Evolutionary conservation across 345 rosid genomes (phyloP), one percentile per base, ranked within the genome.

Genomic region (Schrenkiella parvula): DNA sequence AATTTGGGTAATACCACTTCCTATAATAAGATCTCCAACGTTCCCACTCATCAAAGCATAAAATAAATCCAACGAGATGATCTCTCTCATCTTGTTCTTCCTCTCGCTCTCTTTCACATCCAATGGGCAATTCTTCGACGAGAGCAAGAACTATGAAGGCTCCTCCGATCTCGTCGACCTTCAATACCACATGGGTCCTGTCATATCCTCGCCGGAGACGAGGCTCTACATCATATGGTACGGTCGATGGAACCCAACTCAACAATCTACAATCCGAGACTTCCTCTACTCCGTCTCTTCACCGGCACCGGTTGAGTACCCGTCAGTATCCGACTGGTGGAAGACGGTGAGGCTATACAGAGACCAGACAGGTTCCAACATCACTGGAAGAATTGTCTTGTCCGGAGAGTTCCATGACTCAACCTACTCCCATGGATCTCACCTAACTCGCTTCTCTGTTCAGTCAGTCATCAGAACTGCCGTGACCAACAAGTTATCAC

Each of bases 321-420:
- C 99, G 0, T 87, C 99, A 17, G 90, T 95, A 61, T 64, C 90
- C 66, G 90, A 89, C 12, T 95, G 99, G 99, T 95, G 99, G 99
- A 87, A 77, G 70, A 88, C 89, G 43, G 97, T 88, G 5, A 90
- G 80, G 77, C 84, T 80, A 14, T 91, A 89, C 82, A 88, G 90
- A 6, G 99, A 91, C 81, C 96, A 91, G 50, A 88, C 95, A 17
- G 95, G 90, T 2, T 72, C 80, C 32, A 88, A 88, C 77, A 80
- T 84, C 26, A 84, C 90, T 35, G 74, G 74, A 10, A 62, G 84
- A 42, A 85, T 88, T 46, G 69, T 15, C 1, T 68, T 93, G 8
- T 95, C 97, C 11, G 79, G 72, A 75, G 97, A 91, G 81, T 91
- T 89, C 55, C 90, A 88, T 81, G 98, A 93, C 78, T 83, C 91